Conservation (phyloP, 73 alveolate genomes). For the Paramecium octaurelia region DNA sequence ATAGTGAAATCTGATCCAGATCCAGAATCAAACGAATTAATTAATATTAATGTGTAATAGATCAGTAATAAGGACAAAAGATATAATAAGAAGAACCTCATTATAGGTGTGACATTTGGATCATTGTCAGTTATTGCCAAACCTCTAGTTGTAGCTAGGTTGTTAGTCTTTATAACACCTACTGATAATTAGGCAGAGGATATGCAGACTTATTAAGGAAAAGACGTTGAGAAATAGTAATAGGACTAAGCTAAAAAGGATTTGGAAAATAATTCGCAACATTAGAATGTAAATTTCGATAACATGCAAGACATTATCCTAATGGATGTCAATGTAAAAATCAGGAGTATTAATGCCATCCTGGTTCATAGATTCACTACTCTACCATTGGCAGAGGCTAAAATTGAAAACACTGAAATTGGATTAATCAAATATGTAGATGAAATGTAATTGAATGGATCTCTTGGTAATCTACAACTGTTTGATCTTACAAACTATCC, state of each 20-base stretch:
- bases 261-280: neutral
- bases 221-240: neutral
- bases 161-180: constrained; percentile 6
- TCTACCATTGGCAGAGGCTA: constrained; percentile 1
- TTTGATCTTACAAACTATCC: constrained; percentile 58
- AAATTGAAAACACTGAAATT: constrained; percentile 24
- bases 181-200: neutral
- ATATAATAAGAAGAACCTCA: neutral
- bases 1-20: constrained; percentile 8
- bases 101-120: neutral
- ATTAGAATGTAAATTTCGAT: neutral
- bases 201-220: neutral
- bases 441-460: constrained; percentile 28
- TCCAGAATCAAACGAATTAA: constrained; percentile 44
- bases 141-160: constrained; percentile 17
- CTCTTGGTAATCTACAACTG: constrained; percentile 39
- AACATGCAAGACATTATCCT: constrained; percentile 1
- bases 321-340: neutral
- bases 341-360: constrained; percentile 1
- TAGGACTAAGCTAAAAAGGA: neutral
- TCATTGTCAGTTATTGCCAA: constrained; percentile 11
- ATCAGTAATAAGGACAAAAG: neutral
- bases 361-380: constrained; percentile 34
- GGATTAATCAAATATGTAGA: constrained; percentile 27
- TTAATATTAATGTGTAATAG: neutral